A percentile compares a stretch with the other conserved stretches of the same genome.
Conservation (phyloP, 1,284 basidiomycete genomes). For the Cryptococcus wingfieldii region DNA sequence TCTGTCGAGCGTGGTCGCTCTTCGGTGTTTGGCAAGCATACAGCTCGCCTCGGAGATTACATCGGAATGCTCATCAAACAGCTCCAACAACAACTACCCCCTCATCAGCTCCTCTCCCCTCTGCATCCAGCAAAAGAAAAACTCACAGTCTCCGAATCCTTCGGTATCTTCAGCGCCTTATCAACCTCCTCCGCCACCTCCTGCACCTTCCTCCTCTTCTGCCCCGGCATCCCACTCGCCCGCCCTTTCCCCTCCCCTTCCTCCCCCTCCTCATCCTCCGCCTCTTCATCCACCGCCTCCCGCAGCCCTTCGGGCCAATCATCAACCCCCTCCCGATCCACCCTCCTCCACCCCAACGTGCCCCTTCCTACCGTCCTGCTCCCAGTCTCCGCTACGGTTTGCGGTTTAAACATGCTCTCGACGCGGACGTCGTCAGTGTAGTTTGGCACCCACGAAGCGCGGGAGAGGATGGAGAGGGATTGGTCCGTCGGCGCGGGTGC, state of each 20-base stretch:
- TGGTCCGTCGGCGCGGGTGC: slow-evolving; percentile 8
- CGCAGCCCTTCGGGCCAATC: slow-evolving; percentile 51
- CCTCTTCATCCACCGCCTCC: slow-evolving; percentile 32
- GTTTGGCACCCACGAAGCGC: neutral
- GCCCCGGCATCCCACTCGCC: slow-evolving; percentile 51
- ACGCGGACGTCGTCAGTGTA: no score
- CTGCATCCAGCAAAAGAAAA: no score
- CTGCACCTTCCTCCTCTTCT: slow-evolving; percentile 86
- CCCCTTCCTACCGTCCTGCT: neutral
- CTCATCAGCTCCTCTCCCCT: neutral
- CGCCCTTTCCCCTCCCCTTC: slow-evolving; percentile 55
- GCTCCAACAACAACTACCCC: slow-evolving; percentile 78
- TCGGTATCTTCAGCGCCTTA: slow-evolving; percentile 78
- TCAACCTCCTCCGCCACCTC: slow-evolving; percentile 89
- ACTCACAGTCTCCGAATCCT: slow-evolving; percentile 85
- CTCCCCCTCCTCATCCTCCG: slow-evolving; percentile 15
- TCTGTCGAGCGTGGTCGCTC: slow-evolving; percentile 82
- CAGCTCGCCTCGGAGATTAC: slow-evolving; percentile 89
- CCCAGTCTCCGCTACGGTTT: neutral
- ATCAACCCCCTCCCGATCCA: slow-evolving; percentile 1
- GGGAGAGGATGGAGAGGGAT: slow-evolving; percentile 15
- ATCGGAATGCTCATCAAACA: slow-evolving; percentile 97
- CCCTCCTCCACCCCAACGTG: neutral
- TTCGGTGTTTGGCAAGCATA: slow-evolving; percentile 86
- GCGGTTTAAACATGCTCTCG: neutral